Evolutionary conservation across 257 asterid species (phyloP).

Genomic region (Mitragyna speciosa): DNA sequence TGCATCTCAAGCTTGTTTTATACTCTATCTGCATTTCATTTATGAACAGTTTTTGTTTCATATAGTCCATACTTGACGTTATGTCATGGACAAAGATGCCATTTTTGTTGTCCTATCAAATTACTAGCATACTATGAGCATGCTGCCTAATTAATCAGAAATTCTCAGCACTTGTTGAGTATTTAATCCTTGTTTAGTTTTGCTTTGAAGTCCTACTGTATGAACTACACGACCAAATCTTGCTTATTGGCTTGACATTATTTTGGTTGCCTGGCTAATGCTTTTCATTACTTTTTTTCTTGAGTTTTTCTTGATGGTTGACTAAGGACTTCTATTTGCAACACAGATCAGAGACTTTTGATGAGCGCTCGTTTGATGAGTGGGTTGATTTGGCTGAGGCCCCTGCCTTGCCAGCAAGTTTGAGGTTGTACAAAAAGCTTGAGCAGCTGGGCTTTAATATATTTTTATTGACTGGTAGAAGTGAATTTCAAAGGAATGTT

Average conservation of each 20-base stretch:
- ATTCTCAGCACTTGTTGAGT: too few relatives aligned
- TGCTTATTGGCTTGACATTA: background rate
- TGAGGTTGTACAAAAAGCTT: constrained; percentile 64
- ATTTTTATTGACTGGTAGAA: constrained; percentile 70
- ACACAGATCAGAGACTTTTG: constrained; percentile 58
- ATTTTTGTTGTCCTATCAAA: background rate
- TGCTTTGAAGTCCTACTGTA: background rate
- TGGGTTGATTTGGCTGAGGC: constrained; percentile 78
- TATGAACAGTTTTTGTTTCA: background rate
- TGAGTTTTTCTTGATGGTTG: background rate
- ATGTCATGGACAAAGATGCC: background rate
- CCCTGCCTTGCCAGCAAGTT: constrained; percentile 70
- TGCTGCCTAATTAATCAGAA: background rate
- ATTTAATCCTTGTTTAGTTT: background rate
- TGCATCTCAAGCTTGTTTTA: background rate
- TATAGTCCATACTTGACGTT: background rate
- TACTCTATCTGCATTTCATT: background rate
- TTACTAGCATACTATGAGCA: background rate
- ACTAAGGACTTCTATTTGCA: constrained; percentile 3
- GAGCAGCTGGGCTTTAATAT: constrained; percentile 59
- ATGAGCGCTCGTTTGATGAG: constrained; percentile 49
- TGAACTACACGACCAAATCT: background rate
- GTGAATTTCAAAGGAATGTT: constrained; percentile 65
- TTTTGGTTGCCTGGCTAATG: background rate
- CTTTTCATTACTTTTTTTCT: background rate